Evolutionary conservation across 2,329 filamentous ascomycete species (phyloP).

Genomic region (Fusarium chlamydosporum): DNA sequence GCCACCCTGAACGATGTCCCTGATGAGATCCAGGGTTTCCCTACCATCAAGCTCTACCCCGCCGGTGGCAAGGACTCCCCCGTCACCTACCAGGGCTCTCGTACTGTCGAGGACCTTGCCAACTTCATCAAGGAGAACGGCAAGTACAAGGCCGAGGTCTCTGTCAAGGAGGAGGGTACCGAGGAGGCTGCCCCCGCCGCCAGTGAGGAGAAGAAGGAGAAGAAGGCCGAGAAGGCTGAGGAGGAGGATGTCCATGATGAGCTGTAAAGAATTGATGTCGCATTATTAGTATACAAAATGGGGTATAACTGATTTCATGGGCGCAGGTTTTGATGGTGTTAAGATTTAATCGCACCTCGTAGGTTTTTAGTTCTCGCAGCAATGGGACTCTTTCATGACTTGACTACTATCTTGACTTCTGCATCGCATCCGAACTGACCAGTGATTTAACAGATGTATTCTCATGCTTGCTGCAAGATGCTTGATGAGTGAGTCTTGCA

Average conservation of each 20-base stretch:
- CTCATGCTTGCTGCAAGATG: conserved; percentile 5
- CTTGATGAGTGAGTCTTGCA: conserved; percentile 25
- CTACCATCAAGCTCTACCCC: conserved; percentile 98
- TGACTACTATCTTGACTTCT: conserved; percentile 32
- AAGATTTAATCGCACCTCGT: conserved; percentile 43
- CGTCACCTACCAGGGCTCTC: conserved; percentile 87
- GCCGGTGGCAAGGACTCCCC: conserved; percentile 89
- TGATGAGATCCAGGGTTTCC: conserved; percentile 97
- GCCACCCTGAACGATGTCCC: conserved; percentile 96
- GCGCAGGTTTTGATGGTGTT: conserved; percentile 54
- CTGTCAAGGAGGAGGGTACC: conserved; percentile 67
- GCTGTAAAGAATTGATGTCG: conserved; percentile 70
- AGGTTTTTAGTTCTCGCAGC: conserved; percentile 50
- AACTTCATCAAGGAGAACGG: conserved; percentile 96
- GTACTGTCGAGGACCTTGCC: conserved; percentile 91
- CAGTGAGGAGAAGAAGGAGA: conserved; percentile 65
- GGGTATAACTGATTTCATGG: conserved; percentile 54
- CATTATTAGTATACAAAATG: conserved; percentile 50
- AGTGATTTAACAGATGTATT: conserved; percentile 1
- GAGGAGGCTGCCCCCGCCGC: conserved; percentile 69
- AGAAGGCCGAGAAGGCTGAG: conserved; percentile 58
- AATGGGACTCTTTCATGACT: conserved; percentile 48
- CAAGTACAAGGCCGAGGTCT: conserved; percentile 83
- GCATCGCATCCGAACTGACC: neutral
- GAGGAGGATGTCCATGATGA: conserved; percentile 76